Base-by-base conservation (phyloP, 208 protist genomes). In the Trypanosoma platydactyli region DNA sequence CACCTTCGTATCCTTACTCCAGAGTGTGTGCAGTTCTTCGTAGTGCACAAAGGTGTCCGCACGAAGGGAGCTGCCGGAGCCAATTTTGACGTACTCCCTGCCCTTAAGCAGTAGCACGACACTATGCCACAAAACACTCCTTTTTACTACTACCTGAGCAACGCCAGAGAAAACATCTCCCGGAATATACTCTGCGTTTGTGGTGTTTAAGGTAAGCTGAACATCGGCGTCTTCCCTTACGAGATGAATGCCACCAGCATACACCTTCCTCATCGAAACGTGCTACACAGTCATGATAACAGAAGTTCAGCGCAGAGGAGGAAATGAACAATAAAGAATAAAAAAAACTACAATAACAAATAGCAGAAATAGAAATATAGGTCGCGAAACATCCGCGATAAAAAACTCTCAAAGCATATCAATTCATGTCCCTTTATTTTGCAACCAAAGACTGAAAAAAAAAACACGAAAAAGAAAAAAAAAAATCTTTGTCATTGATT, bases 301-400 rank as follows among this genome's bases (percentile, higher is more conserved):
- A 51, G n/a, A 53, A n/a, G n/a, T n/a, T n/a, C n/a, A n/a, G n/a
- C n/a, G n/a, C n/a, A n/a, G 49, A 13, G 24, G 24, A 27, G n/a
- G n/a, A n/a, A n/a, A n/a, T n/a, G n/a, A n/a, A n/a, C n/a, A n/a
- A n/a, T n/a, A n/a, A n/a, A n/a, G n/a, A 30, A 53, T 15, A 53
- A 15, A 13, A 53, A 53, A 6, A 25, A 29, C 12, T 13, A 57
- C n/a, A 76, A 76, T 25, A 48, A 64, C 61, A 70, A 68, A 68
- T 50, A 29, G 27, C 42, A 29, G 60, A 59, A n/a, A 45, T 55
- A 18, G 57, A 44, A 15, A 16, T 35, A 3, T 3, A 38, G 33
- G 33, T 38, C 33, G 3, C 33, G 9, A 38, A 9, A 38, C 5
- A 38, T 38, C 33, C 33, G 3, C 33, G 9, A 3, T 12, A 38